Percentiles rank a stretch among this genome's conserved stretches.
Evolutionary conservation across 208 protist genomes (phyloP).

Genomic region (Naegleria lovaniensis): DNA sequence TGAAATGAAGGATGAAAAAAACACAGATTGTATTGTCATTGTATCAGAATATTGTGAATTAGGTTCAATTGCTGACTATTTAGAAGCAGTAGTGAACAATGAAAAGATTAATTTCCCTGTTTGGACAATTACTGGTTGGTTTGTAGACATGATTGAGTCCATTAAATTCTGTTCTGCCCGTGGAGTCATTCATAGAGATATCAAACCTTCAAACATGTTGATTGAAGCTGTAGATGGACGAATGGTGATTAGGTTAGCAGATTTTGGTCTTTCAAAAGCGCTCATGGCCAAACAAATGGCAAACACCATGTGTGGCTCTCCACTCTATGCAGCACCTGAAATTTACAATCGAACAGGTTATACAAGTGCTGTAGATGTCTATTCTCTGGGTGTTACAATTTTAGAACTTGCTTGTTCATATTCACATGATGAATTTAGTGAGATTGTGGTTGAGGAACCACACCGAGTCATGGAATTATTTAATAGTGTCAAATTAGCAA

Average conservation of each 20-base stretch:
- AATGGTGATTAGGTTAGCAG: not conserved
- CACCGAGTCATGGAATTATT: not conserved
- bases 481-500: constrained; percentile 6
- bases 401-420: not conserved
- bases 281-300: not conserved
- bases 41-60: not conserved
- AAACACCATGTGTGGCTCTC: not conserved
- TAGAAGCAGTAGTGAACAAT: not conserved
- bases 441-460: constrained; percentile 6
- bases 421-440: not conserved
- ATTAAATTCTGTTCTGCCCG: not conserved
- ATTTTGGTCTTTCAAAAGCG: constrained; percentile 9
- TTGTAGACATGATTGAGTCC: not conserved
- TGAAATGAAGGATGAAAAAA: constrained; percentile 12
- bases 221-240: not conserved
- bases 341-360: constrained; percentile 28
- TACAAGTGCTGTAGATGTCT: not conserved
- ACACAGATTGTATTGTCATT: not conserved
- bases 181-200: constrained; percentile 67
- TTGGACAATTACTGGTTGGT: not conserved
- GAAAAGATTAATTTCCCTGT: not conserved
- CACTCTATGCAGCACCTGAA: constrained; percentile 46
- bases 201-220: constrained; percentile 76
- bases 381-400: not conserved
- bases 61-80: not conserved